Evolutionary conservation across 2,329 filamentous ascomycete genomes (phyloP), one percentile per base, ranked within the genome.

Genomic region (Beauveria caledonica): DNA sequence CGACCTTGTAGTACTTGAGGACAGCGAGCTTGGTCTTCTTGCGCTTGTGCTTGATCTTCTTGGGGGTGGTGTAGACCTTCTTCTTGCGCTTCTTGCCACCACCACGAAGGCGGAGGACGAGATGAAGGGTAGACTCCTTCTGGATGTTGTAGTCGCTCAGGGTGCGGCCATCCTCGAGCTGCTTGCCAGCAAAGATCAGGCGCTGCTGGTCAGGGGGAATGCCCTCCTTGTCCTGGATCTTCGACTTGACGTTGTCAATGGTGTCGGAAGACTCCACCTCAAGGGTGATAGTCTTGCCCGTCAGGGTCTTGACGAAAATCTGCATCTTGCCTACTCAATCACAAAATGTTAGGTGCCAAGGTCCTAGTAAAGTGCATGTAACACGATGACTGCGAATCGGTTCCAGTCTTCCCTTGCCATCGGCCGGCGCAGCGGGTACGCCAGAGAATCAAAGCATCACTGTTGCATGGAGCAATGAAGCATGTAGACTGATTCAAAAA

Each of bases 11-110:
- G 90, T 99, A 99, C 89, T 99, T 99, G 80, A 99, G 92, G 72
- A 99, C 93, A 74, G 94, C 94, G 79, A 99, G 84, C 89, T 99
- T 99, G 87, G 90, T 96, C 93, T 99, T 99, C 92, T 97, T 99
- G 85, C 92, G 89, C 92, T 99, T 99, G 89, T 99, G 94, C 94
- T 99, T 99, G 89, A 99, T 99, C 92, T 99, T 99, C 92, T 99
- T 99, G 79, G 94, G 94, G 75, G 94, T 99, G 78, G 91, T 97
- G 90, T 99, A 99, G 72, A 99, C 94, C 92, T 99, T 99, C 92
- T 96, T 96, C 91, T 99, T 99, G 81, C 95, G 88, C 90, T 97
- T 97, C 92, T 99, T 99, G 77, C 80, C 92, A 80, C 93, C 94
- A 86, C 94, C 94, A 86, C 93, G 94, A 65, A 99, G 92, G 77